Evolutionary conservation across 805 yeast genomes (phyloP).

Genomic region (Metschnikowia peoriensis): DNA sequence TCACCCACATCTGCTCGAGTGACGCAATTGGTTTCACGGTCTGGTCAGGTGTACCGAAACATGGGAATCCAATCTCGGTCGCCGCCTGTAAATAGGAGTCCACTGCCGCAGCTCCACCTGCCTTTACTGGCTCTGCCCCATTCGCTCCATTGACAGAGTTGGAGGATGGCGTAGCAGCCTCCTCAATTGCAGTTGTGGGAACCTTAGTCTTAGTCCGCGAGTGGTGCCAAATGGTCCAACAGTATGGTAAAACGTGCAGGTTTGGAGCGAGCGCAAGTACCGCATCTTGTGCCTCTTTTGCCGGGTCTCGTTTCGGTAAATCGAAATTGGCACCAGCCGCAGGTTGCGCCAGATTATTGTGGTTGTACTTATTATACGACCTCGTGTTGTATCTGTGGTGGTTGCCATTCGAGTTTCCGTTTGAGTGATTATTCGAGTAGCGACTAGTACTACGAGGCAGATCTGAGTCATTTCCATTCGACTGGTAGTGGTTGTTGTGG

Average conservation of each 20-base stretch:
- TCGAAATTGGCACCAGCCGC: constrained; percentile 16
- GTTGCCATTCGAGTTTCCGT: constrained; percentile 11
- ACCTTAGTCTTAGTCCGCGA: constrained; percentile 28
- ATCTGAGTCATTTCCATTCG: constrained; percentile 4
- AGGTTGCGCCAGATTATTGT: neutral
- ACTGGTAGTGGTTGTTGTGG: constrained; percentile 2
- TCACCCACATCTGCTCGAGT: constrained; percentile 54
- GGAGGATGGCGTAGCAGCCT: constrained; percentile 8
- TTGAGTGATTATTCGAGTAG: constrained; percentile 7
- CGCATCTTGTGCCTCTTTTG: constrained; percentile 33
- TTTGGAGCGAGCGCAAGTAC: constrained; percentile 17
- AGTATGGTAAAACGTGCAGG: constrained; percentile 43
- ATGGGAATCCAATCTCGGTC: constrained; percentile 40
- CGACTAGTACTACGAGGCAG: constrained; percentile 10
- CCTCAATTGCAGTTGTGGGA: constrained; percentile 14
- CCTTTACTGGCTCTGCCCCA: constrained; percentile 12
- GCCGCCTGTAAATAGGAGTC: constrained; percentile 49
- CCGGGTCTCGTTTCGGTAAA: constrained; percentile 37
- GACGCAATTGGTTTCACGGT: constrained; percentile 38
- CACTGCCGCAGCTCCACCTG: constrained; percentile 34
- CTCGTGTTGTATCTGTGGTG: constrained; percentile 9
- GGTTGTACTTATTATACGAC: constrained; percentile 5
- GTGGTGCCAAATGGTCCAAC: constrained; percentile 53
- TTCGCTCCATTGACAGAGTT: neutral
- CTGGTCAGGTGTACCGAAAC: constrained; percentile 18